Conservation (phyloP, 345 rosid species). For the Arabis alpina region DNA sequence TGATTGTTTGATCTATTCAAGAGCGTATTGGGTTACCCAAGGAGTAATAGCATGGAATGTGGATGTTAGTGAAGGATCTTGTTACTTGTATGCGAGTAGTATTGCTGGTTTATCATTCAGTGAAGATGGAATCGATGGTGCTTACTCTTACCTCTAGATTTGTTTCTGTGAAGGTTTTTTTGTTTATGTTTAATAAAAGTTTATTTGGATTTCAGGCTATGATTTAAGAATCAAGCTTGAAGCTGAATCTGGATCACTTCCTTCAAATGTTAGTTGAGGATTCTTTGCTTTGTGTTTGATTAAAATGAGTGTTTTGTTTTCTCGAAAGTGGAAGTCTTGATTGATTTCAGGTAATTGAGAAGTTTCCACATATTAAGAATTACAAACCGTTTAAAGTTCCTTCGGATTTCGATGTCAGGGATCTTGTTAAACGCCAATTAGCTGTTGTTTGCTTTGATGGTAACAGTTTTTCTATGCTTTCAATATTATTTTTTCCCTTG, state of each 20-base stretch:
- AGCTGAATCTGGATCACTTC: constrained; percentile 57
- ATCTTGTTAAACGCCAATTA: constrained; percentile 78
- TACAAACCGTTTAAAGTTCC: constrained; percentile 71
- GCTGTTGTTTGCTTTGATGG: constrained; percentile 65
- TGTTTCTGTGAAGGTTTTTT: not conserved
- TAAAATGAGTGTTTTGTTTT: constrained; percentile 19
- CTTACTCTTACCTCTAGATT: not conserved
- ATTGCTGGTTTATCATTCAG: constrained; percentile 60
- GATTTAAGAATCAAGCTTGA: constrained; percentile 66
- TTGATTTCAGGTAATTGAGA: constrained; percentile 67
- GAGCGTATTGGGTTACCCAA: constrained; percentile 75
- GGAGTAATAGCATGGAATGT: constrained; percentile 81
- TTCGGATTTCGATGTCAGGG: constrained; percentile 51
- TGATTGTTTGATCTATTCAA: constrained; percentile 57
- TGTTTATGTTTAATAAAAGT: constrained; percentile 3
- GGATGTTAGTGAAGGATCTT: constrained; percentile 61
- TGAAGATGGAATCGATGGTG: constrained; percentile 68
- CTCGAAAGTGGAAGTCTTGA: constrained; percentile 2
- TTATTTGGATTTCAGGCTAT: constrained; percentile 55
- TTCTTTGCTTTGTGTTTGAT: constrained; percentile 18
- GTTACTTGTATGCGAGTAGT: constrained; percentile 72
- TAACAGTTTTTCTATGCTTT: constrained; percentile 41
- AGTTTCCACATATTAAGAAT: constrained; percentile 79
- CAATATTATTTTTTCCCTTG: not conserved
- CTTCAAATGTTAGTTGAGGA: constrained; percentile 47